A percentile compares a stretch with the other conserved stretches of the same genome.
phyloP scores from a whole-genome alignment of 805 yeast species.

The Candida palmyrensis region DNA sequence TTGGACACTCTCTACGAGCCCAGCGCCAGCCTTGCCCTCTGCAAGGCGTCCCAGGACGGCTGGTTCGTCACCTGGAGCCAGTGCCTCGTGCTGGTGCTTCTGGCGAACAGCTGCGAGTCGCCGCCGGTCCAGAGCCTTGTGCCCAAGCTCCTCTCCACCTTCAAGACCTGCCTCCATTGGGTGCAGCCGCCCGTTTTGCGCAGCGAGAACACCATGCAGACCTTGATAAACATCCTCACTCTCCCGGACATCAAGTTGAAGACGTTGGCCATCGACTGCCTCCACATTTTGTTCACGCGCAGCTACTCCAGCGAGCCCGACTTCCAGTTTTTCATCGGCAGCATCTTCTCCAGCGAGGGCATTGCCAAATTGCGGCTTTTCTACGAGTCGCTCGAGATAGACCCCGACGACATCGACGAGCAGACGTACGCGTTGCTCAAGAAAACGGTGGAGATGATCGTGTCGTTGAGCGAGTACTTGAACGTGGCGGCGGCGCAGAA shows the following conservation, averaged over 20 bases:
- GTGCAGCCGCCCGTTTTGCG: slow-evolving; percentile 71
- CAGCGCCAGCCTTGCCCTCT: slow-evolving; percentile 55
- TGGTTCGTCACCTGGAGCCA: slow-evolving; percentile 78
- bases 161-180: slow-evolving; percentile 92
- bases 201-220: slow-evolving; percentile 57
- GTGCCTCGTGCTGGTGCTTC: slow-evolving; percentile 29
- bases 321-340: slow-evolving; percentile 72
- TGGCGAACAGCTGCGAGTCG: slow-evolving; percentile 21
- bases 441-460: slow-evolving; percentile 90
- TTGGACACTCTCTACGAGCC: slow-evolving; percentile 59
- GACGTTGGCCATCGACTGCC: slow-evolving; percentile 82
- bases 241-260: slow-evolving; percentile 62
- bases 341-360: slow-evolving; percentile 72
- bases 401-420: slow-evolving; percentile 74
- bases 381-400: slow-evolving; percentile 54
- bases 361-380: slow-evolving; percentile 61
- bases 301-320: slow-evolving; percentile 61
- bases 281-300: slow-evolving; percentile 84
- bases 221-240: slow-evolving; percentile 55
- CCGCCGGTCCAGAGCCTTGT: slow-evolving; percentile 41
- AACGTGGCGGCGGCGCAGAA: slow-evolving; percentile 20
- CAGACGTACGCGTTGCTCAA: slow-evolving; percentile 75
- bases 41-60: slow-evolving; percentile 72
- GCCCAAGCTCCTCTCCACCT: slow-evolving; percentile 67
- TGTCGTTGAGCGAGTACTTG: slow-evolving; percentile 76